Base-by-base conservation (phyloP, 1,284 basidiomycete species). In the Grifola frondosa region DNA sequence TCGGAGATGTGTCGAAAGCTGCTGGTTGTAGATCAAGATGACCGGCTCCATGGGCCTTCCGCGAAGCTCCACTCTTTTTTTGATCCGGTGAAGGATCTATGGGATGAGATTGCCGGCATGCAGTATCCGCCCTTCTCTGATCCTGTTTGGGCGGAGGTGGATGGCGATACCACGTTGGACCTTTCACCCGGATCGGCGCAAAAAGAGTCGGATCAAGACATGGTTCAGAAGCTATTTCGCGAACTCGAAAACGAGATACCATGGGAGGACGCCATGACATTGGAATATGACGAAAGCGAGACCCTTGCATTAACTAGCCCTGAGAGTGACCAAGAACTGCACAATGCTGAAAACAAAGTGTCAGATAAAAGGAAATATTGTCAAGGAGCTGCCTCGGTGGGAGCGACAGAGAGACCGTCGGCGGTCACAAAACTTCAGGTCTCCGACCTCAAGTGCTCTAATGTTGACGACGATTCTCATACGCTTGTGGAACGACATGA, bases 21-120 rank as follows among this genome's bases (percentile, higher is more conserved):
- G 6, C 17, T 48, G 11, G 42, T 33, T 3, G 17, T 24, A 12
- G 40, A 50, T 13, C 45, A 48, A 1, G 32, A 40, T 6, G 42
- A 53, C 15, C 53, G 55, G 1, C 39, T 50, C 1, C 29, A 40
- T 23, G 53, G 53, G 2, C 21, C 32, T 8, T 29, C 10, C 2
- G 30, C 45, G 12, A 48, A 47, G 31, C 29, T 26, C 4, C 50
- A 57, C 15, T 19, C 46, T 2, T 57, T 53, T 40, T 49, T 57
- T 29, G 37, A 43, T 6, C 43, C 45, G 12, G 6, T 55, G 13
- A 7, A 20, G 5, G 53, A 38, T 6, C 12, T 37, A 5, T 56
- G 53, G 53, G 48, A 44, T 19, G 50, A 50, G 12, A 42, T 55
- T 24, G 53, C 48, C 3, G 42, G 42, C 8, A 22, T 37, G 35